A percentile compares a stretch with the other conserved stretches of the same genome.
Conservation (phyloP, 805 yeast genomes). For the Starmera amethionina region DNA sequence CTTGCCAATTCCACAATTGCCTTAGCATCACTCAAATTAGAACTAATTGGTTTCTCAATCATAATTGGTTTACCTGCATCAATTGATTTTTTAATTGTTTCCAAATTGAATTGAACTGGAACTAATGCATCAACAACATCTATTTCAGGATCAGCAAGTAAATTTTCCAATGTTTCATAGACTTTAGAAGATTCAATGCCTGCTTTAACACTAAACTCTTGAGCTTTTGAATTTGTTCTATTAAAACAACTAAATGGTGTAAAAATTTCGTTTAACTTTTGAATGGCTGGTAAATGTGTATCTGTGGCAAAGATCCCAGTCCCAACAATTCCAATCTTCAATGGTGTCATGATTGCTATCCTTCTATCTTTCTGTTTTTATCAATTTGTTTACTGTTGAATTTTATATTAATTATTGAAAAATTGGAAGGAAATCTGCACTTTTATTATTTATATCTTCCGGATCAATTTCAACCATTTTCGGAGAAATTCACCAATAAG, state of each 20-base stretch:
- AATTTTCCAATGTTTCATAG: conserved; percentile 51
- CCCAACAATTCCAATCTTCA: conserved; percentile 50
- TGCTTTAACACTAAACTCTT: conserved; percentile 60
- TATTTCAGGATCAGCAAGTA: conserved; percentile 54
- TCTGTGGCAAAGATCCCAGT: conserved; percentile 87
- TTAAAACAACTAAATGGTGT: conserved; percentile 66
- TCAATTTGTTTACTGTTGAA: too few relatives aligned
- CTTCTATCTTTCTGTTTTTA: too few relatives aligned
- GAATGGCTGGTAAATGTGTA: conserved; percentile 67
- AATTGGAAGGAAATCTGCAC: too few relatives aligned
- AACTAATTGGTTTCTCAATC: conserved; percentile 91
- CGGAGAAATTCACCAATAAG: too few relatives aligned
- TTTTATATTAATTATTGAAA: too few relatives aligned
- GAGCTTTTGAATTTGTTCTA: conserved; percentile 80
- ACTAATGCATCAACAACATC: conserved; percentile 78
- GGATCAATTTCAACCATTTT: too few relatives aligned
- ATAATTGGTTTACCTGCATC: conserved; percentile 68
- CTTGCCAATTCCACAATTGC: conserved; percentile 64
- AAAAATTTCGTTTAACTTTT: conserved; percentile 39
- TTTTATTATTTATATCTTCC: too few relatives aligned
- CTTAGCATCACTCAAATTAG: conserved; percentile 68
- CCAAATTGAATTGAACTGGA: conserved; percentile 78
- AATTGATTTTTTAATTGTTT: conserved; percentile 59
- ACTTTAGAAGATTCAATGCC: conserved; percentile 40
- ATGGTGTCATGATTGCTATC: too few relatives aligned